Evolutionary conservation across 805 yeast species (phyloP), one percentile per base, ranked within the genome.

Genomic region (Komagataella ulmi): DNA sequence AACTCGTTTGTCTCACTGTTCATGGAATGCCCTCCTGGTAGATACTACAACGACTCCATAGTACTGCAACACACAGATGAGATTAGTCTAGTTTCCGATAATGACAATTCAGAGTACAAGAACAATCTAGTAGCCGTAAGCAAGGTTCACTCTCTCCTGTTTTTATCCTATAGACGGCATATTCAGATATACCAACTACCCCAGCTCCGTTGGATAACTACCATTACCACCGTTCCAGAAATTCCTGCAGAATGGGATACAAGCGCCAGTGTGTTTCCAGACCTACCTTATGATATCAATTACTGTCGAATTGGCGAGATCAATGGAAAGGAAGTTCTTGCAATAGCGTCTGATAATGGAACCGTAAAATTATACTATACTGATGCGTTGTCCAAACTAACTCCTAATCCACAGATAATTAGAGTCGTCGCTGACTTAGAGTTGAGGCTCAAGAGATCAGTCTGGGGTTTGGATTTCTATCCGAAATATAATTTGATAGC

Each of bases 391-490:
- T 21, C n/a, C 51, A 36, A 47, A 17, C 6, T n/a, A 14, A 3
- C 43, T 7, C 14, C 21, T 6, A 50, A 45, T 10, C 8, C 49
- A 10, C 50, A 48, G 54, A 55, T 53, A 14, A 44, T 56, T 10
- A 47, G 44, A 24, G 52, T 56, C 44, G 52, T 17, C 14, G 61
- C 66, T 17, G 55, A 63, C 55, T 53, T 58, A 45, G 55, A 64
- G 61, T 7, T 51, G 75, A 3, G 65, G 62, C 36, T 56, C 74
- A 48, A 65, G 65, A 63, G 74, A 1, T 78, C 85, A 1, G 78
- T 74, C 1, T 83, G 89, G 89, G 86, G 87, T 0, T 57, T 79
- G 17, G 85, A 80, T 57, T 62, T 75, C 44, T 55, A 62, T n/a
- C 58, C 56, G 3, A 24, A 54, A 47, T 67, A 62, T 44, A 59